A percentile compares a stretch with the other conserved stretches of the same genome.
These are phyloP conservation scores for Raffaelea ambrosiae DNA, from an alignment of 2,329 filamentous ascomycete genomes.

Conservation along the genomic window DNA sequence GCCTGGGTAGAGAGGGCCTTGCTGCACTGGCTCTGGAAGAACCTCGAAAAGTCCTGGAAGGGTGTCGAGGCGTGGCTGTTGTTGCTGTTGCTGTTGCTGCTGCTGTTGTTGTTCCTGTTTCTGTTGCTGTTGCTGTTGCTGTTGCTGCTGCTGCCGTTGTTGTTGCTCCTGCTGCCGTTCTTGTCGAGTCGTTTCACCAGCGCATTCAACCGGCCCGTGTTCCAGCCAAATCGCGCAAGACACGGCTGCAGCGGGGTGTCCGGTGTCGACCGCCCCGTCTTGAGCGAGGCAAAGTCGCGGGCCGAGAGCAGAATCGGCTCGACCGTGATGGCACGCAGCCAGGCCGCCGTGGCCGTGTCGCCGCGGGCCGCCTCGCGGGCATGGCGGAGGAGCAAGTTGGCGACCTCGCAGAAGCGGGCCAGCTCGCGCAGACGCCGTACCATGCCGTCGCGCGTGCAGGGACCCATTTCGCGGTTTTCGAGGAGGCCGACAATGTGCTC, in stretches of 20 bases:
- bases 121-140: too few species aligned
- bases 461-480: background rate
- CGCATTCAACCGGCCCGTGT: background rate
- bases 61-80: too few species aligned
- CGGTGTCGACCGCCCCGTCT: too few species aligned
- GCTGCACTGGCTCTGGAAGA: constrained; percentile 7
- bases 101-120: too few species aligned
- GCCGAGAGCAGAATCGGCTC: background rate
- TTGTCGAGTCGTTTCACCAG: background rate
- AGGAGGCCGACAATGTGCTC: background rate
- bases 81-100: too few species aligned
- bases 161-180: too few species aligned
- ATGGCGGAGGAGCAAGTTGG: constrained; percentile 22
- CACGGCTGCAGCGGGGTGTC: background rate
- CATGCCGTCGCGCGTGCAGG: background rate
- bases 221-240: background rate
- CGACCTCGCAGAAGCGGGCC: constrained; percentile 25
- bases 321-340: background rate
- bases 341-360: background rate
- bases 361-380: constrained; percentile 11
- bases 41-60: constrained; percentile 7
- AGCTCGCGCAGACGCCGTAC: constrained; percentile 22
- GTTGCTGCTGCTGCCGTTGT: too few species aligned
- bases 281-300: background rate
- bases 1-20: constrained; percentile 9